phyloP scores from a whole-genome alignment of 768 basidiomycete genomes.

The Psilocybe tampanensis region DNA sequence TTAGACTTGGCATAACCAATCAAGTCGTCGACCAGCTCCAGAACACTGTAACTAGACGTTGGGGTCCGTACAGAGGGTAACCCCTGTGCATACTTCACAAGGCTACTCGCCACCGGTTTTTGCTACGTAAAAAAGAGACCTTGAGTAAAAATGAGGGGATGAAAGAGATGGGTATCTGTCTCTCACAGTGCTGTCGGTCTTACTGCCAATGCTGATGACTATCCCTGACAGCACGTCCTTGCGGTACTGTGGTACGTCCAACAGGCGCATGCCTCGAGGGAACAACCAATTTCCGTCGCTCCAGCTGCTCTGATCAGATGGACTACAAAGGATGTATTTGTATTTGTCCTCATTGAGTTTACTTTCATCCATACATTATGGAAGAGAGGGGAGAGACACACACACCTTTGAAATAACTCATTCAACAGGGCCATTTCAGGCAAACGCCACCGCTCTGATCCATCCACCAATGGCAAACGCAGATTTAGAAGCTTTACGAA shows the following conservation, averaged over 20 bases:
- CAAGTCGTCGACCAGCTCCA: conserved; percentile 60
- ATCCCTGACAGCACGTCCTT: conserved; percentile 66
- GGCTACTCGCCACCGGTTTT: conserved; percentile 62
- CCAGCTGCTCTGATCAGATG: conserved; percentile 51
- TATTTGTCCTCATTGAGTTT: background rate
- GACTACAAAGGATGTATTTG: conserved; percentile 6
- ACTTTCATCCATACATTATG: background rate
- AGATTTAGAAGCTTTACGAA: conserved; percentile 54
- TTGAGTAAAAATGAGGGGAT: conserved; percentile 10
- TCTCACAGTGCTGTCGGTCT: conserved; percentile 83
- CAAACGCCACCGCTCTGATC: conserved; percentile 53
- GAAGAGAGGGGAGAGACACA: conserved; percentile 8
- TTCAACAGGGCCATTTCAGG: conserved; percentile 48
- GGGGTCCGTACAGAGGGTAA: conserved; percentile 44
- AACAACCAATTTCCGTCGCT: conserved; percentile 76
- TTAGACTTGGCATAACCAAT: conserved; percentile 54
- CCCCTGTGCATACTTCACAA: conserved; percentile 57
- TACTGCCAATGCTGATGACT: conserved; percentile 79
- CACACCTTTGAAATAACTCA: conserved; percentile 57
- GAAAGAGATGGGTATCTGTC: conserved; percentile 2
- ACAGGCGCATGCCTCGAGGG: conserved; percentile 67
- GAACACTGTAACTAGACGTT: conserved; percentile 45
- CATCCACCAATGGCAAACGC: conserved; percentile 41
- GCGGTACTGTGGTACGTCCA: conserved; percentile 66
- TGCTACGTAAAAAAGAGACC: conserved; percentile 46